phyloP scores from a whole-genome alignment of 2,329 filamentous ascomycete species.

The Microascus cirrosus region DNA sequence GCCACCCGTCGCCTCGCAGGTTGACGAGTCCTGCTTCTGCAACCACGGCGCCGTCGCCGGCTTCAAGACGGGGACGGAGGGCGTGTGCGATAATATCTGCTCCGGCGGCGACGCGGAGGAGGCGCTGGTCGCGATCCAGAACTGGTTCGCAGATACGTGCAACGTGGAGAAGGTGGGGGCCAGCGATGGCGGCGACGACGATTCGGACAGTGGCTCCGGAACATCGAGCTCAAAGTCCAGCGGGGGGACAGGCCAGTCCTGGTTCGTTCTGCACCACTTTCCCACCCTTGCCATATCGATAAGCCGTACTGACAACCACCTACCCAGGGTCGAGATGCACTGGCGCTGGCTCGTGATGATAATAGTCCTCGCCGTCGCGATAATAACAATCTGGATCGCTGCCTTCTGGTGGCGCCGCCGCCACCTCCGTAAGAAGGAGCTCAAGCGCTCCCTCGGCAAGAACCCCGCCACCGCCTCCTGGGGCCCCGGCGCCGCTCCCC shows the following conservation, averaged over 20 bases:
- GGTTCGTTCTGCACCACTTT: constrained; percentile 25
- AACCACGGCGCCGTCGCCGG: constrained; percentile 44
- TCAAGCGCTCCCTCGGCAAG: constrained; percentile 34
- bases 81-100: constrained; percentile 54
- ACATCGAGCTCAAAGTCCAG: neutral
- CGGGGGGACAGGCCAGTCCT: constrained; percentile 25
- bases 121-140: constrained; percentile 44
- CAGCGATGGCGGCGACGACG: constrained; percentile 1
- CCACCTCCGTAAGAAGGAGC: constrained; percentile 59
- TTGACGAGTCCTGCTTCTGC: constrained; percentile 59
- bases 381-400: constrained; percentile 54
- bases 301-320: constrained; percentile 1
- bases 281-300: neutral
- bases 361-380: constrained; percentile 59
- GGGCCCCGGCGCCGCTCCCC: constrained; percentile 4
- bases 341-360: constrained; percentile 78
- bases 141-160: constrained; percentile 64
- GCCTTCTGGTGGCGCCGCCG: constrained; percentile 63
- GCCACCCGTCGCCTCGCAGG: constrained; percentile 39
- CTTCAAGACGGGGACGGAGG: constrained; percentile 43
- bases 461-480: constrained; percentile 11
- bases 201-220: neutral
- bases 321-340: constrained; percentile 52
- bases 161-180: constrained; percentile 20
- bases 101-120: constrained; percentile 18